Evolutionary conservation across 441 rosid genomes (phyloP), one percentile per base, ranked within the genome.

Genomic region (California macrophylla): DNA sequence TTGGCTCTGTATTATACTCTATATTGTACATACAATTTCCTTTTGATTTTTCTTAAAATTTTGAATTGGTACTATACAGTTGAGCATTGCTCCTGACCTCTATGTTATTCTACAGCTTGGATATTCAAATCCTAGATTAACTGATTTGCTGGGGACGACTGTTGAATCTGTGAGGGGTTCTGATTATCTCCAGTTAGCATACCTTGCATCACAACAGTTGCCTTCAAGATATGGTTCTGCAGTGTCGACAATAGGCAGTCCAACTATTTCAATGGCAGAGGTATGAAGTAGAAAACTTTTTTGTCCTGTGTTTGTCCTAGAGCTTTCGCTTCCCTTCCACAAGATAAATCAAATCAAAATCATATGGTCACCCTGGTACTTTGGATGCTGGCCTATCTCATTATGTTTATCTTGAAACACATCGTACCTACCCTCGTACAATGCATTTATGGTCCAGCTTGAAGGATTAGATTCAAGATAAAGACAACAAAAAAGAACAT

Each of bases 251-350:
- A 54, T 67, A 26, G 73, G 68, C 34, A 26, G 61, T 45, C 73
- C 74, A 13, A 15, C 70, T 18, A 20, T 65, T 64, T 76, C 85
- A 25, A 60, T 77, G 61, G 68, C 74, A 52, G 83, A 86, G 86
- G 90, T 84, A 32, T 32, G 72, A 47, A 64, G 26, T 62, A 9
- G 62, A 56, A 56, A 21, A 21, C 28, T 23, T 56, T 50, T 15
- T 23, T 56, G 13, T 18, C 21, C 23, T 6, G 24, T 56, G 62
- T 7, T 6, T 20, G 26, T 58, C 16, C 9, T 21, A 16, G 24
- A 15, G 16, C 20, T 45, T 45, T 3, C n/a, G 54, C 20, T 45
- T 20, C 54, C 20, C 16, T 13, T 3, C 1, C 9, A 3, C 1
- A 45, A 20, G 10, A 45, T 45, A 45, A 45, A 45, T 0, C 18